These are phyloP conservation scores for Corymbia maculata DNA, from an alignment of 345 rosid species.

Conservation along the genomic window DNA sequence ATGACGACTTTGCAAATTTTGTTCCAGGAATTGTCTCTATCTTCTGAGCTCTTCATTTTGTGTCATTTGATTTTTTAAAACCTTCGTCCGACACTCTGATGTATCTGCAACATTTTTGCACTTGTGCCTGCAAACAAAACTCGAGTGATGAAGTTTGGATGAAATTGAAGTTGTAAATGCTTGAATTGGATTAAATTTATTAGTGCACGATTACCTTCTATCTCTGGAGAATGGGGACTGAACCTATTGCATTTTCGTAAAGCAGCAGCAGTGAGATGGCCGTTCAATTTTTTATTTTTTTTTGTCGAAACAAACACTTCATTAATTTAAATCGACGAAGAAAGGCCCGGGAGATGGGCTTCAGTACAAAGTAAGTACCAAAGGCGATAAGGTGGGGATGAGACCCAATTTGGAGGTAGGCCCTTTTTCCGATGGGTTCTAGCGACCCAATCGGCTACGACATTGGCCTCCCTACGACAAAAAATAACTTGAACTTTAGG, in stretches of 20 bases:
- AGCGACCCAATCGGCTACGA: too few species aligned
- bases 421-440: too few species aligned
- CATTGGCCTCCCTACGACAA: too few species aligned
- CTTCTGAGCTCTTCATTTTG: background rate
- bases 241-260: background rate
- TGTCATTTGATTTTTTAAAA: background rate
- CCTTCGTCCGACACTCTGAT: background rate
- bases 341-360: too few species aligned
- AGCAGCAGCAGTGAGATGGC: background rate
- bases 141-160: background rate
- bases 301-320: too few species aligned
- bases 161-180: background rate
- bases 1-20: background rate
- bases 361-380: too few species aligned
- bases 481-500: too few species aligned
- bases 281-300: background rate
- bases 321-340: too few species aligned
- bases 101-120: background rate
- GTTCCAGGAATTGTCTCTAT: background rate
- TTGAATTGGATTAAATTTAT: background rate
- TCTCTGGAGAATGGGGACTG: background rate
- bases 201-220: background rate
- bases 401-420: too few species aligned
- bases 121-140: background rate
- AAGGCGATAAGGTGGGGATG: too few species aligned